A percentile compares a stretch with the other conserved stretches of the same genome.
Evolutionary conservation across 805 yeast genomes (phyloP).

Genomic region (Candida rishiriensis): DNA sequence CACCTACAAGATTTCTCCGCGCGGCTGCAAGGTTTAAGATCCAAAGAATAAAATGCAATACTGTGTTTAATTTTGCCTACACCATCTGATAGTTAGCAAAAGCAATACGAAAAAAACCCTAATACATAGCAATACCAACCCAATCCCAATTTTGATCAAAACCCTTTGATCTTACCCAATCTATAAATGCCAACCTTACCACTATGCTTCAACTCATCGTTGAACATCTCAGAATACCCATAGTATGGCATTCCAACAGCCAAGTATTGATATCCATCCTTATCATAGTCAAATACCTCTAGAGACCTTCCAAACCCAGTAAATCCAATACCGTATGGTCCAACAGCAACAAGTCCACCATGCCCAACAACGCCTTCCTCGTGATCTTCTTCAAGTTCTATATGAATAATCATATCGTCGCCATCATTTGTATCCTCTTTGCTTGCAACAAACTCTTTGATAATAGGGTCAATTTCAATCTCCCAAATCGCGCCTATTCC

Average conservation of each 20-base stretch:
- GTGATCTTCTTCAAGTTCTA: constrained; percentile 5
- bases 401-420: not conserved
- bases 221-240: constrained; percentile 20
- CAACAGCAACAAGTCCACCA: constrained; percentile 19
- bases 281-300: constrained; percentile 20
- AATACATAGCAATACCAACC: too few species aligned
- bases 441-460: not conserved
- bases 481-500: constrained; percentile 47
- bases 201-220: constrained; percentile 22
- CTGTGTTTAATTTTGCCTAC: too few species aligned
- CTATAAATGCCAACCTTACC: constrained; percentile 30
- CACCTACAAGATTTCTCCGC: too few species aligned
- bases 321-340: constrained; percentile 28
- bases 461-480: constrained; percentile 21
- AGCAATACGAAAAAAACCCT: too few species aligned
- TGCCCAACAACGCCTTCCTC: not conserved
- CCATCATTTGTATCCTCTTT: not conserved
- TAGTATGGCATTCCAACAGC: constrained; percentile 34
- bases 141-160: not conserved
- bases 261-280: constrained; percentile 15
- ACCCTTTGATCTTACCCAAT: not conserved
- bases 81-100: too few species aligned
- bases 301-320: constrained; percentile 43
- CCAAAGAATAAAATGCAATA: too few species aligned
- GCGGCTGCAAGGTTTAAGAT: too few species aligned